Conservation (phyloP, 805 yeast genomes). For the baker's yeast (Saccharomyces cerevisiae) region DNA sequence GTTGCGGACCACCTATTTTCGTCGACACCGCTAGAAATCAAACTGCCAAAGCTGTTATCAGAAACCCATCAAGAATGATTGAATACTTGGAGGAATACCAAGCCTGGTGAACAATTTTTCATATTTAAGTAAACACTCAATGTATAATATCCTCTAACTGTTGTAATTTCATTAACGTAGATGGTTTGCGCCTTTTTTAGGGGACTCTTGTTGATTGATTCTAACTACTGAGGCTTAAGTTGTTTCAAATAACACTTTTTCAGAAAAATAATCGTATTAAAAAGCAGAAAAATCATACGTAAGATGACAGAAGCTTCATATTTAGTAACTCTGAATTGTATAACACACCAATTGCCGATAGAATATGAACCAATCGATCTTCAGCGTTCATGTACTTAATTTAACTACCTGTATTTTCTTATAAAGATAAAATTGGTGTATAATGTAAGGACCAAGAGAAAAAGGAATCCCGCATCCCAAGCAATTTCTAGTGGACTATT, state of each 20-base stretch:
- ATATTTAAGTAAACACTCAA: not conserved
- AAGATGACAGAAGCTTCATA: too few species aligned
- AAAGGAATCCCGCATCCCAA: too few species aligned
- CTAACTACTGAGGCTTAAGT: not conserved
- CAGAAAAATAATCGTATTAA: too few species aligned
- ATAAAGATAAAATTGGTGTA: too few species aligned
- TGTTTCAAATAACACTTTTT: not conserved
- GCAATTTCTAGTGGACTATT: too few species aligned
- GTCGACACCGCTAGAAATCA: slow-evolving; percentile 48
- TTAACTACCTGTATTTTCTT: too few species aligned
- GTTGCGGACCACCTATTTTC: slow-evolving; percentile 57
- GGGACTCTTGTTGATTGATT: not conserved
- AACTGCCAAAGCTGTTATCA: slow-evolving; percentile 35
- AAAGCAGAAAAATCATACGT: too few species aligned
- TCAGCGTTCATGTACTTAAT: too few species aligned
- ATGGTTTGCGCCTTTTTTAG: not conserved
- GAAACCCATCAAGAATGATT: slow-evolving; percentile 39
- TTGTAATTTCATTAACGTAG: not conserved
- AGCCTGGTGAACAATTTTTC: slow-evolving; percentile 42
- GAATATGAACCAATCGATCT: too few species aligned
- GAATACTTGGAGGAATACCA: slow-evolving; percentile 72
- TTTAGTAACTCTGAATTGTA: too few species aligned
- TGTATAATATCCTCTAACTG: not conserved
- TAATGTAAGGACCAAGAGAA: too few species aligned
- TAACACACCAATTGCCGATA: too few species aligned